These are phyloP conservation scores for Moricandia arvensis DNA, from an alignment of 345 rosid species.

Conservation along the genomic window DNA sequence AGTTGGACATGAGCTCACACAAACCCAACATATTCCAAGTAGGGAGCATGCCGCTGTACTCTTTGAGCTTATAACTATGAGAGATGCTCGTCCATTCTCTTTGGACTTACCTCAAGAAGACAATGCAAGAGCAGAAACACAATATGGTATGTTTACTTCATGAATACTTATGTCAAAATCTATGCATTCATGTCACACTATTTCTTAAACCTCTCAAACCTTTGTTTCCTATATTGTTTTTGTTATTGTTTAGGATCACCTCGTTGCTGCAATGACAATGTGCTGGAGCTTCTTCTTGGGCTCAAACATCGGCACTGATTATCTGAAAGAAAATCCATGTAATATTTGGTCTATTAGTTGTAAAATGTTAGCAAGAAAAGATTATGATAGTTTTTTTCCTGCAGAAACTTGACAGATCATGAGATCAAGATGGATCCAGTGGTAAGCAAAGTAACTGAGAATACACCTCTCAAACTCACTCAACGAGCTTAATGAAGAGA, in stretches of 20 bases:
- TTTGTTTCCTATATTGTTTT: too few species aligned
- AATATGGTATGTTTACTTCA: constrained; percentile 5
- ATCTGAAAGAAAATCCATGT: constrained; percentile 44
- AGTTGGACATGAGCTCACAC: too few species aligned
- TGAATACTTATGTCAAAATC: not conserved
- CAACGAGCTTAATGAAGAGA: constrained; percentile 74
- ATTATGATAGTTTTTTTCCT: not conserved
- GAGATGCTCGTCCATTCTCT: constrained; percentile 41
- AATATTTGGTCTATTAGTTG: not conserved
- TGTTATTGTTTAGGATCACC: constrained; percentile 36
- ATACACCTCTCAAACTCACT: constrained; percentile 90
- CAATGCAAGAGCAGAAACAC: constrained; percentile 9
- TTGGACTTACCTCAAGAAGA: constrained; percentile 23
- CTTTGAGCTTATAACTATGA: constrained; percentile 19
- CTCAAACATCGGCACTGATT: constrained; percentile 53
- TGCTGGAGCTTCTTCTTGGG: constrained; percentile 72
- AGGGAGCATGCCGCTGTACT: constrained; percentile 28
- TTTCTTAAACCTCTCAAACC: too few species aligned
- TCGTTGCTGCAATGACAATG: constrained; percentile 81
- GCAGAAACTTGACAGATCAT: constrained; percentile 72
- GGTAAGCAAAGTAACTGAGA: constrained; percentile 87
- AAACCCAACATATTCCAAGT: not conserved
- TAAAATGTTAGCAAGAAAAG: not conserved
- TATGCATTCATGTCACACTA: not conserved
- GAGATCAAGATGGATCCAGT: constrained; percentile 74